Percentiles rank a stretch among this genome's conserved stretches.
phyloP scores from a whole-genome alignment of 495 filamentous ascomycete species.

The Xylaria palmicola region DNA sequence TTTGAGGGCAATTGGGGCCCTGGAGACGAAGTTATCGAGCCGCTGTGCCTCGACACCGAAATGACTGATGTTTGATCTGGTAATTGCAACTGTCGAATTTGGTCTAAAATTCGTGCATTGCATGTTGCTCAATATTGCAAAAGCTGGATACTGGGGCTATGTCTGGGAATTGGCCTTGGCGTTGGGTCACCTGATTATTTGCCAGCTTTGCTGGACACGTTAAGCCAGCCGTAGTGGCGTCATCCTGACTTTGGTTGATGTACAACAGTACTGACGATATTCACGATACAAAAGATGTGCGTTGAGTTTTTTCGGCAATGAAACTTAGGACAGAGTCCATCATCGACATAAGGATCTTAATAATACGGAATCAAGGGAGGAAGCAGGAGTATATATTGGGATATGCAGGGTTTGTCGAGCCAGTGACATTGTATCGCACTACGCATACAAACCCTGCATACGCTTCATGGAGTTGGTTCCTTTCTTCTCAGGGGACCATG shows the following conservation, averaged over 20 bases:
- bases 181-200: slow-evolving; percentile 26
- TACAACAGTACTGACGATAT: slow-evolving; percentile 3
- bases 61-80: slow-evolving; percentile 47
- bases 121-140: slow-evolving; percentile 35
- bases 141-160: slow-evolving; percentile 38
- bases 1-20: slow-evolving; percentile 97
- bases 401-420: background rate
- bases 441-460: background rate
- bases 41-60: slow-evolving; percentile 40
- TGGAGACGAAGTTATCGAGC: slow-evolving; percentile 24
- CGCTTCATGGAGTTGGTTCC: background rate
- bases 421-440: background rate
- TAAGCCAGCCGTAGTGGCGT: slow-evolving; percentile 6
- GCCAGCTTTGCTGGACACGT: slow-evolving; percentile 29
- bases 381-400: background rate
- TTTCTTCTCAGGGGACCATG: background rate
- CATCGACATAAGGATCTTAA: background rate
- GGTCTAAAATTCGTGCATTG: slow-evolving; percentile 12
- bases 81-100: slow-evolving; percentile 15
- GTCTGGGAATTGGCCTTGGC: slow-evolving; percentile 24
- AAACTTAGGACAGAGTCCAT: background rate
- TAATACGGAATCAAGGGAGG: background rate
- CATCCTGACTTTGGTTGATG: slow-evolving; percentile 9
- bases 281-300: slow-evolving; percentile 6
- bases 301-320: background rate